Evolutionary conservation across 305 asterid genomes (phyloP).

Genomic region (Fraxinus dipetala): DNA sequence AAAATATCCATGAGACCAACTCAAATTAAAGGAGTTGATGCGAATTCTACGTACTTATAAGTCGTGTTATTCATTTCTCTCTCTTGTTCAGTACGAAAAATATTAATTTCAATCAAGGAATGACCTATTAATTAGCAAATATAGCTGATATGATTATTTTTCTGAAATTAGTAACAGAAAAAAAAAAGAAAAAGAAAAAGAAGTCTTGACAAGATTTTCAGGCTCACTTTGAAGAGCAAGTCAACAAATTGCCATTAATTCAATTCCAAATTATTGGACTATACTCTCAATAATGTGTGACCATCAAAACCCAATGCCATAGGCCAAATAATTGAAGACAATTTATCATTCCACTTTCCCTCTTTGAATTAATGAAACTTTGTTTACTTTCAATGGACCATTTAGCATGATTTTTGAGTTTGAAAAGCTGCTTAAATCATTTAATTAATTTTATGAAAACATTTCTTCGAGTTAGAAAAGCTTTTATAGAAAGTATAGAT

Average conservation of each 20-base stretch:
- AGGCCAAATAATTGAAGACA: background rate
- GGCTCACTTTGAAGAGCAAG: background rate
- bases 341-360: constrained; percentile 29
- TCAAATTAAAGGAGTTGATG: background rate
- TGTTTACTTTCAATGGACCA: background rate
- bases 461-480: too few relatives aligned
- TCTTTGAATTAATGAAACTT: constrained; percentile 15
- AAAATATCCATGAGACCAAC: background rate
- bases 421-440: too few relatives aligned
- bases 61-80: too few relatives aligned
- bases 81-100: background rate
- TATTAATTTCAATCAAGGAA: background rate
- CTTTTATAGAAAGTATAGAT: too few relatives aligned
- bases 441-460: too few relatives aligned
- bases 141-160: background rate
- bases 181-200: too few relatives aligned
- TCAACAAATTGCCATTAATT: background rate
- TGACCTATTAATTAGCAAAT: background rate
- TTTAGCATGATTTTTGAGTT: background rate
- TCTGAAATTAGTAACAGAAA: background rate
- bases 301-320: background rate
- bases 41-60: background rate
- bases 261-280: background rate
- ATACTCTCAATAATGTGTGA: background rate
- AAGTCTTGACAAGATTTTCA: background rate